Percentiles rank a stretch among this genome's conserved stretches.
phyloP scores from a whole-genome alignment of 1,284 basidiomycete genomes.

The Trichosporon sp. region DNA sequence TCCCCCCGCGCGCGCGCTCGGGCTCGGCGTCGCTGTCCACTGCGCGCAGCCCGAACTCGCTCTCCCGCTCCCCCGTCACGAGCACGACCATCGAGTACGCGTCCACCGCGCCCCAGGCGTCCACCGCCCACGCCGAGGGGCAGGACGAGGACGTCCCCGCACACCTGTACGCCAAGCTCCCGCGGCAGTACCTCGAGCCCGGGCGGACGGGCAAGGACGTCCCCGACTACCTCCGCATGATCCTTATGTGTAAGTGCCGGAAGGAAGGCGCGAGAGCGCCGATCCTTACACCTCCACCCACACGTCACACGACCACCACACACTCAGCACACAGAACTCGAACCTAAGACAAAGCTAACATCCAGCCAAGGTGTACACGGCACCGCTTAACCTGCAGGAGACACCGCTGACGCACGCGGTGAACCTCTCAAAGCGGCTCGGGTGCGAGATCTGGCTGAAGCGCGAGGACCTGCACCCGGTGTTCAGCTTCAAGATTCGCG shows the following conservation, averaged over 20 bases:
- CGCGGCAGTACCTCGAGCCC: conserved; percentile 40
- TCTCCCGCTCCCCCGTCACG: conserved; percentile 7
- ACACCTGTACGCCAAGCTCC: conserved; percentile 48
- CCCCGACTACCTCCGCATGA: conserved; percentile 91
- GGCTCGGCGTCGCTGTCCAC: neutral
- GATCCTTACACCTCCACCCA: too few species aligned
- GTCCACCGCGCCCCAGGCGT: conserved; percentile 44
- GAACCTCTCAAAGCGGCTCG: conserved; percentile 79
- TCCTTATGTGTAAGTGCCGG: conserved; percentile 60
- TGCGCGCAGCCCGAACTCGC: neutral
- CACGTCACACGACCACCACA: neutral
- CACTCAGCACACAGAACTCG: neutral
- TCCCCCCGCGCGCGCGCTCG: neutral
- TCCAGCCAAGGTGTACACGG: conserved; percentile 78
- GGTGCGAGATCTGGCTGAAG: conserved; percentile 90
- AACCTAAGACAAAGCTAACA: neutral
- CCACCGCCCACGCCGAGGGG: conserved; percentile 32
- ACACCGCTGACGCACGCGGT: conserved; percentile 84
- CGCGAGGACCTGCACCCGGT: conserved; percentile 97
- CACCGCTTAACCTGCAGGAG: conserved; percentile 67
- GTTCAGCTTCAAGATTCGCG: conserved; percentile 97
- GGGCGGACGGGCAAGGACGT: conserved; percentile 50
- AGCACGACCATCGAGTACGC: conserved; percentile 45
- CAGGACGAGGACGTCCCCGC: conserved; percentile 40
- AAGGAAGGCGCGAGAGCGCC: too few species aligned